Percentiles rank a stretch among this genome's conserved stretches.
Conservation (phyloP, 352 stramenopile species). For the Bremia lactucae region DNA sequence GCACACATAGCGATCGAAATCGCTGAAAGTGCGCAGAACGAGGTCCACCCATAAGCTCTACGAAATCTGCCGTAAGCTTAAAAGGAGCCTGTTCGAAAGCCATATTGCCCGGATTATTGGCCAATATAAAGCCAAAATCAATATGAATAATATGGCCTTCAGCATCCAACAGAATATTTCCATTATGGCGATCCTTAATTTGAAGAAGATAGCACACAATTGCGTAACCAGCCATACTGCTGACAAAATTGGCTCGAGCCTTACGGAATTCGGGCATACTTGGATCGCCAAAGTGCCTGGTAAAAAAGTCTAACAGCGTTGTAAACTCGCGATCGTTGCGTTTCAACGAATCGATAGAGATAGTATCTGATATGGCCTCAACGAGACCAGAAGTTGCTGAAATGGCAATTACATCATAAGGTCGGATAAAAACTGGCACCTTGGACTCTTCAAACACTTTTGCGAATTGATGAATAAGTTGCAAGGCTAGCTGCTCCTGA, state of each 20-base stretch:
- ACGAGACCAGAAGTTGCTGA: slow-evolving; percentile 90
- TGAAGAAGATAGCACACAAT: slow-evolving; percentile 95
- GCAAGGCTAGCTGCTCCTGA: slow-evolving; percentile 95
- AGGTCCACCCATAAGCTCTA: slow-evolving; percentile 91
- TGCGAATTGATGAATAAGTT: slow-evolving; percentile 92
- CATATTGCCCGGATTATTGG: slow-evolving; percentile 88
- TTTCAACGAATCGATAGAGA: slow-evolving; percentile 97
- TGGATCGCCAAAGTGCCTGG: slow-evolving; percentile 84
- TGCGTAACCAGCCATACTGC: slow-evolving; percentile 83
- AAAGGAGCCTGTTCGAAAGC: slow-evolving; percentile 95
- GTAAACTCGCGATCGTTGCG: slow-evolving; percentile 90
- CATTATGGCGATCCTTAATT: slow-evolving; percentile 97
- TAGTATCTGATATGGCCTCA: slow-evolving; percentile 93
- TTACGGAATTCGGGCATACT: slow-evolving; percentile 60
- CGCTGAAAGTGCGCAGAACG: slow-evolving; percentile 87
- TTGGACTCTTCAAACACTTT: slow-evolving; percentile 91
- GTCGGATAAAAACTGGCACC: slow-evolving; percentile 90
- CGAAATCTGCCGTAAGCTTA: slow-evolving; percentile 96
- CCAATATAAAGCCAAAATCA: slow-evolving; percentile 94
- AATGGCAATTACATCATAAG: slow-evolving; percentile 95
- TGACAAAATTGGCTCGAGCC: slow-evolving; percentile 82
- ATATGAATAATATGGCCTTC: slow-evolving; percentile 96
- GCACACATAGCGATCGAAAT: slow-evolving; percentile 93
- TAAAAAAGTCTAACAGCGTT: slow-evolving; percentile 91
- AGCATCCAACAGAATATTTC: slow-evolving; percentile 94